Percentiles rank a stretch among this genome's conserved stretches.
Evolutionary conservation across 768 basidiomycete species (phyloP).

Genomic region (Leccinum barrowsii): DNA sequence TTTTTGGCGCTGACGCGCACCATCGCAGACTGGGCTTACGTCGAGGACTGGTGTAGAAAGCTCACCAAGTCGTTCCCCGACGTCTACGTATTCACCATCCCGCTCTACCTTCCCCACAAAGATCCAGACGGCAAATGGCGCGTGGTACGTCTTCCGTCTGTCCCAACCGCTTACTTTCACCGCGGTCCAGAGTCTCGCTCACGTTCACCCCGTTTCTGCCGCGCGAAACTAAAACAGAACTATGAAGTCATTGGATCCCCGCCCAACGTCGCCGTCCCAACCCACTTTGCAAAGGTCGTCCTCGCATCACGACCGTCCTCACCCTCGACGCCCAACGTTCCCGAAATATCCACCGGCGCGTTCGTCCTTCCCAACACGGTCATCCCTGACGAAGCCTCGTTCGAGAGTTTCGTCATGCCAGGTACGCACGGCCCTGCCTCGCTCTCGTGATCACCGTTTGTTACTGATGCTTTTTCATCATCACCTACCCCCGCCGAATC

Average conservation of each 20-base stretch:
- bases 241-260: constrained; percentile 95
- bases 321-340: constrained; percentile 62
- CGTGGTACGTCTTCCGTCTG: constrained; percentile 57
- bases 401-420: constrained; percentile 80
- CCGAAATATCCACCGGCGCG: constrained; percentile 84
- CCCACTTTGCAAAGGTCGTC: constrained; percentile 97
- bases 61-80: constrained; percentile 86
- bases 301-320: constrained; percentile 73
- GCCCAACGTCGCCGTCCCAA: constrained; percentile 89
- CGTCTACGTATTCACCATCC: constrained; percentile 97
- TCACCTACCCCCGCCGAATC: background rate
- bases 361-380: constrained; percentile 95
- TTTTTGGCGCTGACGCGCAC: background rate
- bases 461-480: background rate
- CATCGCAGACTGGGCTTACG: constrained; percentile 85
- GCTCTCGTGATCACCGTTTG: background rate
- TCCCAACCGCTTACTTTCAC: background rate
- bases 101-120: constrained; percentile 87
- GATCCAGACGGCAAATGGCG: constrained; percentile 93
- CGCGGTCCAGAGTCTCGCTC: background rate
- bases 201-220: background rate
- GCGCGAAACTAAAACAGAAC: constrained; percentile 44
- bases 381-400: constrained; percentile 79
- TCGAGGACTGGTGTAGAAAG: constrained; percentile 92
- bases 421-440: constrained; percentile 39